A percentile compares a stretch with the other conserved stretches of the same genome.
These are phyloP conservation scores for Ajuga chamaepitys DNA, from an alignment of 257 asterid genomes.

Conservation along the genomic window DNA sequence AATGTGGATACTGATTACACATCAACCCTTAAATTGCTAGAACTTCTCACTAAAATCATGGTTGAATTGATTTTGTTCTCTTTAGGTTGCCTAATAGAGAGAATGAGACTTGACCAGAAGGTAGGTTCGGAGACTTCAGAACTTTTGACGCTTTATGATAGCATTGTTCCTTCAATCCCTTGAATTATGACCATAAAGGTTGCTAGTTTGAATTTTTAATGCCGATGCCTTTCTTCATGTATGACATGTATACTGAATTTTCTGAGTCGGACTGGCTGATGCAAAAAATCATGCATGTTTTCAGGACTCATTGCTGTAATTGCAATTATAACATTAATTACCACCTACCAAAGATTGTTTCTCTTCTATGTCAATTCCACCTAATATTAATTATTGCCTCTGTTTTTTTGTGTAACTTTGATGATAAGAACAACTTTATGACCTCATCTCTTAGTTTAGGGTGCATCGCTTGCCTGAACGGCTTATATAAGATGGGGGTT, in stretches of 20 bases:
- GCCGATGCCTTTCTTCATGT: constrained; percentile 21
- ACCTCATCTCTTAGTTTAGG: constrained; percentile 10
- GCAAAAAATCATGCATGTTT: constrained; percentile 19
- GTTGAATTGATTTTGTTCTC: not conserved
- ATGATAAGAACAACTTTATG: constrained; percentile 30
- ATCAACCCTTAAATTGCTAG: constrained; percentile 1
- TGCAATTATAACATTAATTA: constrained; percentile 23
- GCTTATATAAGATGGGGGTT: constrained; percentile 24
- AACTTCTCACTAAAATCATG: not conserved
- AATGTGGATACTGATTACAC: not conserved
- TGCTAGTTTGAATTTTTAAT: constrained; percentile 16
- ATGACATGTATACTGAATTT: constrained; percentile 20
- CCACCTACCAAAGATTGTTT: constrained; percentile 35
- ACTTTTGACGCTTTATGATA: constrained; percentile 8
- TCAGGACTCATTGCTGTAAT: constrained; percentile 21
- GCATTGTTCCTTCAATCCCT: constrained; percentile 15
- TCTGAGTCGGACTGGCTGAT: constrained; percentile 9
- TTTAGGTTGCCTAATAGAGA: not conserved
- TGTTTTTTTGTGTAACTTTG: constrained; percentile 15
- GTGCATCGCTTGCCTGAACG: constrained; percentile 2
- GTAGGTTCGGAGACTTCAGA: constrained; percentile 8
- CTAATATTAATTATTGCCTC: constrained; percentile 22
- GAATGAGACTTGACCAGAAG: not conserved
- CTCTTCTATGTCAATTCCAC: constrained; percentile 20
- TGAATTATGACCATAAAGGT: constrained; percentile 7